phyloP scores from a whole-genome alignment of 306 rosid species.

The Fragaria vesca region DNA sequence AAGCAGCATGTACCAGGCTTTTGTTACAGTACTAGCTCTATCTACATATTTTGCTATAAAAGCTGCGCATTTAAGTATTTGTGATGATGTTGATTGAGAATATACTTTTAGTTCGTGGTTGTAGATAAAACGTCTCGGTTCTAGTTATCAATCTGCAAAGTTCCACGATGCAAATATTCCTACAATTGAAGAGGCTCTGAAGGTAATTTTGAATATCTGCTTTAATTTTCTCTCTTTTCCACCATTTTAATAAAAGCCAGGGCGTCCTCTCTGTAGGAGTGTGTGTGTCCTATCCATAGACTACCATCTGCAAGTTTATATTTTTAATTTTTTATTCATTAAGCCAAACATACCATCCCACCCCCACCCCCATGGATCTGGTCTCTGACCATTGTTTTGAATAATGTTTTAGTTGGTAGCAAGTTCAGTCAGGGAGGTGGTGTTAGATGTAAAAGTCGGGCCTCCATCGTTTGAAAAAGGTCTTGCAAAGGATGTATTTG shows the following conservation, averaged over 20 bases:
- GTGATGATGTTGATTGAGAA: slow-evolving; percentile 35
- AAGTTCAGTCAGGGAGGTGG: slow-evolving; percentile 65
- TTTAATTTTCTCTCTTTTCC: not conserved
- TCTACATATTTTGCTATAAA: not conserved
- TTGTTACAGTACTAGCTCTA: not conserved
- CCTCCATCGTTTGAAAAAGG: slow-evolving; percentile 85
- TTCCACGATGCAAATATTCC: slow-evolving; percentile 47
- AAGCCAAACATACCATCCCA: not conserved
- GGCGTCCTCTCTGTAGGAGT: not conserved
- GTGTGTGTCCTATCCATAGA: not conserved
- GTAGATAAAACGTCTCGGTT: slow-evolving; percentile 67
- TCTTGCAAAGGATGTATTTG: slow-evolving; percentile 70
- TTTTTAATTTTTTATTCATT: not conserved
- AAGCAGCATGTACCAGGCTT: not conserved
- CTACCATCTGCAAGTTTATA: not conserved
- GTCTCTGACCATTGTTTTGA: slow-evolving; percentile 21
- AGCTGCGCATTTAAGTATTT: not conserved
- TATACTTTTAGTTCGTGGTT: slow-evolving; percentile 36
- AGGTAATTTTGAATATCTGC: slow-evolving; percentile 31
- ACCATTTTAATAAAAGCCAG: no score
- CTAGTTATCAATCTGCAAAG: slow-evolving; percentile 37
- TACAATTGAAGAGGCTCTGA: slow-evolving; percentile 76
- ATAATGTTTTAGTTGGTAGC: slow-evolving; percentile 49
- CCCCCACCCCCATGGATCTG: not conserved
- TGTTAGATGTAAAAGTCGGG: slow-evolving; percentile 83